Evolutionary conservation across 1,284 basidiomycete species (phyloP).

Genomic region (Ceratobasidium sp.): DNA sequence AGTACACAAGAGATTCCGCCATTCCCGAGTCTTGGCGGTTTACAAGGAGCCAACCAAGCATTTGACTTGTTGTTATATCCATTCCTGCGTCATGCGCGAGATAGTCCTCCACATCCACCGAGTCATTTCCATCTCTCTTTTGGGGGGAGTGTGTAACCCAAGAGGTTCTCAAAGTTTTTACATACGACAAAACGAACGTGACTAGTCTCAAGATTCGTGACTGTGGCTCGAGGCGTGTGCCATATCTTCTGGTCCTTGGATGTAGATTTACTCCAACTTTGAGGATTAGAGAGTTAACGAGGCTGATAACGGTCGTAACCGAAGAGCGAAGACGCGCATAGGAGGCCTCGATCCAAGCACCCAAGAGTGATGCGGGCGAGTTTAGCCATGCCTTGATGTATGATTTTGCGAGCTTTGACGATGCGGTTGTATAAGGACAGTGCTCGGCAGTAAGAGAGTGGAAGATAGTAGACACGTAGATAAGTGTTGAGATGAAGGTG

Average conservation of each 20-base stretch:
- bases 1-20: background rate
- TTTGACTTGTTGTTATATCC: background rate
- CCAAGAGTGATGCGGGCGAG: background rate
- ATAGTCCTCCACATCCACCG: background rate
- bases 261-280: too few species aligned
- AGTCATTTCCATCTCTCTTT: too few species aligned
- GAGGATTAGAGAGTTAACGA: background rate
- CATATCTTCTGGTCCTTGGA: too few species aligned
- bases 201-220: too few species aligned
- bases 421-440: constrained; percentile 18
- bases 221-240: too few species aligned
- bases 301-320: background rate
- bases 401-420: constrained; percentile 1
- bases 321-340: background rate
- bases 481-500: background rate
- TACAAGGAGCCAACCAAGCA: constrained; percentile 11
- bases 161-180: too few species aligned
- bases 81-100: background rate
- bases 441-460: constrained; percentile 1
- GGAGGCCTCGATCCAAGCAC: background rate
- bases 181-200: too few species aligned
- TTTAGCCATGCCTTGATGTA: background rate
- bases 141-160: too few species aligned
- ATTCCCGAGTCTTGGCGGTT: background rate
- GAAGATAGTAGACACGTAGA: background rate